Evolutionary conservation across 371 early-diverging fungal genomes (phyloP).

Genomic region (Nematocida minor): DNA sequence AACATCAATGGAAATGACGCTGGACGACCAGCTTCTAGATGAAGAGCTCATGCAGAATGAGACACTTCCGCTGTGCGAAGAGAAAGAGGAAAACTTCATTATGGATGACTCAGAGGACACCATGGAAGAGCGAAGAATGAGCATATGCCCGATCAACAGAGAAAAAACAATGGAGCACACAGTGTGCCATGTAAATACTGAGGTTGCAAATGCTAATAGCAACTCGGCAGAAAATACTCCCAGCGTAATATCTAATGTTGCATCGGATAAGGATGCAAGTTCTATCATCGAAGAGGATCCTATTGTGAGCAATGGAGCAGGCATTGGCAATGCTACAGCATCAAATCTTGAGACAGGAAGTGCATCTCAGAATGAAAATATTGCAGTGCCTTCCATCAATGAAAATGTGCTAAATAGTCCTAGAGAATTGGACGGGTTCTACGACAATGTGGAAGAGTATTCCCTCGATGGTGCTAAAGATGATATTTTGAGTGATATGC

Average conservation of each 20-base stretch:
- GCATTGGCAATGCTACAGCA: too few relatives aligned
- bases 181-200: too few relatives aligned
- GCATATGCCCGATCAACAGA: slow-evolving; percentile 23
- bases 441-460: neutral
- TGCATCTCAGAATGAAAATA: neutral
- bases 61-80: slow-evolving; percentile 30
- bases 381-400: neutral
- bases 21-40: slow-evolving; percentile 1
- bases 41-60: slow-evolving; percentile 6
- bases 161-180: slow-evolving; percentile 42
- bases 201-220: neutral
- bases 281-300: neutral
- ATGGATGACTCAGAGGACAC: slow-evolving; percentile 54
- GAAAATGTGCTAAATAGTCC: neutral
- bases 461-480: neutral
- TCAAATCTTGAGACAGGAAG: neutral
- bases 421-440: neutral
- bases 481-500: slow-evolving; percentile 45
- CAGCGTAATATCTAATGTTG: neutral
- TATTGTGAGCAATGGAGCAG: neutral
- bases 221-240: neutral
- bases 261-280: neutral
- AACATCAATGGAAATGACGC: neutral
- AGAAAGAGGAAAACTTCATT: slow-evolving; percentile 48
- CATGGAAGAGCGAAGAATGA: slow-evolving; percentile 29